These are phyloP conservation scores for Phytophthora sp. DNA, from an alignment of 352 stramenopile genomes.

Conservation along the genomic window DNA sequence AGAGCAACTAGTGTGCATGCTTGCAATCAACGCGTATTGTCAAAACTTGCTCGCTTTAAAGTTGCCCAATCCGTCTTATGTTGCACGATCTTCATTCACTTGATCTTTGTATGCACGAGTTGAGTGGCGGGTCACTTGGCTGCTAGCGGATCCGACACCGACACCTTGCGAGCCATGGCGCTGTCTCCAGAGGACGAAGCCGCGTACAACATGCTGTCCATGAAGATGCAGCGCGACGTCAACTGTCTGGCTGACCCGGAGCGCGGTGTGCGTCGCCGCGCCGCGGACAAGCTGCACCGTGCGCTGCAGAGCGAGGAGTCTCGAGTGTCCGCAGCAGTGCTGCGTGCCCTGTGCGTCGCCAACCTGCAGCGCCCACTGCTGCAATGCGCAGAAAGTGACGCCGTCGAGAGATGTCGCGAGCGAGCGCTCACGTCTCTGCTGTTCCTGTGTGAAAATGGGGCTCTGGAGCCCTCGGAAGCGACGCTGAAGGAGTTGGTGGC, in stretches of 20 bases:
- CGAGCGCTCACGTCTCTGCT: constrained; percentile 65
- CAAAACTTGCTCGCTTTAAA: neutral
- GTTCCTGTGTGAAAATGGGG: constrained; percentile 57
- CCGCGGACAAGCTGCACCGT: constrained; percentile 74
- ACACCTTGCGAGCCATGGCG: constrained; percentile 30
- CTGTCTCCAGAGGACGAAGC: constrained; percentile 58
- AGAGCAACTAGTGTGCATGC: constrained; percentile 21
- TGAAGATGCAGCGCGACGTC: constrained; percentile 86
- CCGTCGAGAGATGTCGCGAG: constrained; percentile 83
- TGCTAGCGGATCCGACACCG: constrained; percentile 6
- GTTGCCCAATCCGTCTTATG: constrained; percentile 2
- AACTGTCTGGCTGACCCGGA: constrained; percentile 82
- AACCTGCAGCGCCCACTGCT: constrained; percentile 63
- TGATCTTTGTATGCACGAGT: constrained; percentile 12
- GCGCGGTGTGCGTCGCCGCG: constrained; percentile 70
- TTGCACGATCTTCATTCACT: constrained; percentile 28
- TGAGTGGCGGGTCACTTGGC: constrained; percentile 26
- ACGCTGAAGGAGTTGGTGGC: constrained; percentile 58
- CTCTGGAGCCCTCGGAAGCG: constrained; percentile 43
- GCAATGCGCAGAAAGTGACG: constrained; percentile 49
- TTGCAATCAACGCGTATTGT: constrained; percentile 17
- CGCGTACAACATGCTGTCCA: constrained; percentile 63
- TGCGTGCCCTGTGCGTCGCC: constrained; percentile 46
- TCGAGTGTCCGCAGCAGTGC: constrained; percentile 35
- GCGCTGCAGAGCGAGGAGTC: constrained; percentile 52